Evolutionary conservation across 148 eudicot genomes (phyloP).

Genomic region (Amaranthus hypochondriacus): DNA sequence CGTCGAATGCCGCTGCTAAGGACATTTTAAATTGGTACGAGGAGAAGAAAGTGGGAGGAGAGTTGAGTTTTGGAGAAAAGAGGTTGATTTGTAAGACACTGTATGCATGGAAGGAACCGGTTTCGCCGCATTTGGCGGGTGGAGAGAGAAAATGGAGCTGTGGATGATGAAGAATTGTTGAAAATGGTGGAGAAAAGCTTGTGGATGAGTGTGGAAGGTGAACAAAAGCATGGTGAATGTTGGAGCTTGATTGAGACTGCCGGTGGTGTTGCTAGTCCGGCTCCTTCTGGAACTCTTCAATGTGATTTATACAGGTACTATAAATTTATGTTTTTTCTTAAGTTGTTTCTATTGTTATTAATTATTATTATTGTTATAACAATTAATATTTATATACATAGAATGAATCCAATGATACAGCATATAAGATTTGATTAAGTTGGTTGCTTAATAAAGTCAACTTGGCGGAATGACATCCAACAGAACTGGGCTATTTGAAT

Average conservation of each 20-base stretch:
- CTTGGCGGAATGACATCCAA: no score
- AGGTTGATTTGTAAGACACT: constrained; percentile 61
- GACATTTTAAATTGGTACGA: constrained; percentile 33
- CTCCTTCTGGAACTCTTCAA: constrained; percentile 82
- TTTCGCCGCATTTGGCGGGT: constrained; percentile 86
- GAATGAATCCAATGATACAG: no score
- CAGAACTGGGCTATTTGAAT: no score
- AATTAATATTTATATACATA: no score
- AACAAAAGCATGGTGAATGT: constrained; percentile 17
- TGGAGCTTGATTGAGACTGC: constrained; percentile 86
- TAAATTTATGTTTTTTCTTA: not conserved
- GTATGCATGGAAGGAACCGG: constrained; percentile 78
- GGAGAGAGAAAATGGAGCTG: constrained; percentile 55
- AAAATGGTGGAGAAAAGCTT: constrained; percentile 50
- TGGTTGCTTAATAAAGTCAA: no score
- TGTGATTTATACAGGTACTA: constrained; percentile 77
- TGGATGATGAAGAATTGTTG: constrained; percentile 48
- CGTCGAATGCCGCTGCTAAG: constrained; percentile 35
- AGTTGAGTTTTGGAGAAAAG: not conserved
- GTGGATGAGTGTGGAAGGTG: constrained; percentile 25
- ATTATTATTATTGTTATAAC: no score
- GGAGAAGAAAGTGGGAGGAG: constrained; percentile 47
- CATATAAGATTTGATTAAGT: no score
- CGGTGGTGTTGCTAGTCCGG: constrained; percentile 97
- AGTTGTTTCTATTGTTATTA: no score